Evolutionary conservation across 495 filamentous ascomycete species (phyloP).

Genomic region (Saxophila tyrrhenica): DNA sequence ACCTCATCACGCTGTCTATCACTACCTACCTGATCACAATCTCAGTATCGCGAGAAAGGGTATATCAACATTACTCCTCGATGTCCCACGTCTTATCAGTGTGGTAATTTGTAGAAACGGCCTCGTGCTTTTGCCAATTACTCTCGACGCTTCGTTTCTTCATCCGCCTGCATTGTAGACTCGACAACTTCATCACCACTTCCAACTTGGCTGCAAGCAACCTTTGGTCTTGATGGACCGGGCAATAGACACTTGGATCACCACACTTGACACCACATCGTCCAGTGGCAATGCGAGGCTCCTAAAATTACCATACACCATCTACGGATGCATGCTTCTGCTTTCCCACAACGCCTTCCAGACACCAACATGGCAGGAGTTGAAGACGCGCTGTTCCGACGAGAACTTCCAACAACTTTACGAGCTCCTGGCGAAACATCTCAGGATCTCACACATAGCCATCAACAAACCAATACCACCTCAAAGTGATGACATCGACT

Average conservation of each 20-base stretch:
- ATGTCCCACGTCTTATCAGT: too few species aligned
- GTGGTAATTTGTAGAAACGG: too few species aligned
- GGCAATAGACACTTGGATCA: neutral
- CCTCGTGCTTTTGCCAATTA: too few species aligned
- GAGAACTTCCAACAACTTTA: slow-evolving; percentile 43
- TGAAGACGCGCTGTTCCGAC: slow-evolving; percentile 29
- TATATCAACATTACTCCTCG: too few species aligned
- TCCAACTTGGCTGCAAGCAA: too few species aligned
- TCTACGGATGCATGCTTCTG: slow-evolving; percentile 60
- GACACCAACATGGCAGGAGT: slow-evolving; percentile 4
- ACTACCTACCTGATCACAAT: too few species aligned
- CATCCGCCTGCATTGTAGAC: too few species aligned
- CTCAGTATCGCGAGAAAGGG: too few species aligned
- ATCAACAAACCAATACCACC: slow-evolving; percentile 60
- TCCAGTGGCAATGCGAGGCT: too few species aligned
- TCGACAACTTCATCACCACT: too few species aligned
- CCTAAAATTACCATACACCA: slow-evolving; percentile 42
- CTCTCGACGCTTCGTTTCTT: too few species aligned
- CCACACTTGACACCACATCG: neutral
- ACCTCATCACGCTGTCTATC: too few species aligned
- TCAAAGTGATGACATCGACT: neutral
- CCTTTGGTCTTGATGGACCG: neutral
- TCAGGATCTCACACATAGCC: slow-evolving; percentile 56
- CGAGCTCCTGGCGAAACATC: slow-evolving; percentile 34
- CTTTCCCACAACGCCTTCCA: slow-evolving; percentile 50